Evolutionary conservation across 192 early-diverging fungal species (phyloP).

Genomic region (Backusella macrospora): DNA sequence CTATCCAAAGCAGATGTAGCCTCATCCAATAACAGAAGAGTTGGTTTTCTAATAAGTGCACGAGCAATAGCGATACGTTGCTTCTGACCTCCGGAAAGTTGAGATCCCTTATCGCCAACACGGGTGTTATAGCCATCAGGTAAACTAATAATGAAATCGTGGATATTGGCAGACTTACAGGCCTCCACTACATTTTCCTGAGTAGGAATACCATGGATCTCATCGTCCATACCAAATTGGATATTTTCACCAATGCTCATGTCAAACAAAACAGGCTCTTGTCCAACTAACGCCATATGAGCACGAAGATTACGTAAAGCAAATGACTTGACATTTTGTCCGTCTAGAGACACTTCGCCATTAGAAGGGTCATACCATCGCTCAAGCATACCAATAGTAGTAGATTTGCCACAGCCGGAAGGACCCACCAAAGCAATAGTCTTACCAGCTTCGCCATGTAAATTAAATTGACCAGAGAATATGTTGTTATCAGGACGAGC

Average conservation of each 20-base stretch:
- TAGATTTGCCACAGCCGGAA: constrained; percentile 85
- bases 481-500: constrained; percentile 60
- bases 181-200: constrained; percentile 60
- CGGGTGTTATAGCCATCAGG: constrained; percentile 63
- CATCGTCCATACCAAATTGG: constrained; percentile 61
- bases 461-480: constrained; percentile 59
- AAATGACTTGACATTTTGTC: constrained; percentile 60
- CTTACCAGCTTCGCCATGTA: constrained; percentile 52
- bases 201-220: constrained; percentile 35
- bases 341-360: constrained; percentile 66
- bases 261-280: constrained; percentile 92
- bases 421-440: constrained; percentile 89
- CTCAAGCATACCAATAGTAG: constrained; percentile 63
- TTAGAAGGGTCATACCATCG: constrained; percentile 77
- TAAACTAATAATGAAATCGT: constrained; percentile 54
- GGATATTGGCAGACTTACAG: constrained; percentile 60
- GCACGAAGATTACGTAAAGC: constrained; percentile 65
- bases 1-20: constrained; percentile 75
- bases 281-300: constrained; percentile 82
- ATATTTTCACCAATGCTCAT: constrained; percentile 91
- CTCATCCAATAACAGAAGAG: constrained; percentile 84
- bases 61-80: constrained; percentile 87
- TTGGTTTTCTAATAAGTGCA: constrained; percentile 82
- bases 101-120: constrained; percentile 68
- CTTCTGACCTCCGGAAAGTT: constrained; percentile 69